Base-by-base conservation (phyloP, 73 alveolate species). In the Effrenium voratum region DNA sequence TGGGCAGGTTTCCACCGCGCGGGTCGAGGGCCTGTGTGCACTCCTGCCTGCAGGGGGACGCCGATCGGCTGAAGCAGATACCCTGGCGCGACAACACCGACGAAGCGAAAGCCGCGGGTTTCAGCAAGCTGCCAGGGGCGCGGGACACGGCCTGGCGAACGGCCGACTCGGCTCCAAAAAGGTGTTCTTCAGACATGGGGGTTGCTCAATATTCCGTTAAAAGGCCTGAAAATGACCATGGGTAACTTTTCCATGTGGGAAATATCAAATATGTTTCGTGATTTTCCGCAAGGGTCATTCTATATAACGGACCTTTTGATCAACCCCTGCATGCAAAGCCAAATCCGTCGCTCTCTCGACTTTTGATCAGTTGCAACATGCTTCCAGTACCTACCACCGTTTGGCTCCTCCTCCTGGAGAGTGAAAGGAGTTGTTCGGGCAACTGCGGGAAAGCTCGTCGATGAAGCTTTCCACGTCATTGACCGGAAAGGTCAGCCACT, bases 351-450 rank as follows among this genome's bases (percentile, higher is more conserved):
- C 8, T 19, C 63, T 8, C 63, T 52, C 63, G 26, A 12, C 19
- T 52, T 8, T 8, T 52, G 8, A 19, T 52, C 63, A 8, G 8
- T 52, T 52, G 8, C 63, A 52, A 19, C 26, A 52, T 52, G 8
- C 63, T n/a, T 34, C 24, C 13, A 28, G 88, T 72, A 26, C 34
- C 82, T 70, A 90, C 97, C 97, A 90, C 45, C 97, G 32, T 87
- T 47, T 90, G 47, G 83, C 88, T 41, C 88, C 88, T 38, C 86
- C 87, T 3, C 87, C 97, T 8, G 97, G 83, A 2, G 83, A 32
- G 76, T 90, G 97, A 90, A 90, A 90, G 76, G 97, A 60, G 32
- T 90, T 90, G 82, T 90, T 90, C 13, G 97, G 97, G 68, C 97
- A 90, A 34, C 97, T 90, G 41, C 97, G 86, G 22, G 97, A 90